Evolutionary conservation across 2,329 filamentous ascomycete species (phyloP), one percentile per base, ranked within the genome.

Genomic region (Cercospora brassicicola): DNA sequence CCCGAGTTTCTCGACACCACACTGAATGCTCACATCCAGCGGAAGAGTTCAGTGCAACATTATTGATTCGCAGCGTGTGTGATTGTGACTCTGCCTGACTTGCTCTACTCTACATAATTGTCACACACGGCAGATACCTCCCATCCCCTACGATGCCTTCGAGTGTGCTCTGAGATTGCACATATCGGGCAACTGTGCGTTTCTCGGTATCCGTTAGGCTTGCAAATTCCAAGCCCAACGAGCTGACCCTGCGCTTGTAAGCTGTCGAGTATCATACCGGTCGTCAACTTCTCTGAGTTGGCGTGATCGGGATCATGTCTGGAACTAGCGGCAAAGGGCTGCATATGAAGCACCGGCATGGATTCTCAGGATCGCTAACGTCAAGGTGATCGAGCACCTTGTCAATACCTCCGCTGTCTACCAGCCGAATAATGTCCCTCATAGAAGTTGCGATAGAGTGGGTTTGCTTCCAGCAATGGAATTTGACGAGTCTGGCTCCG

Each of bases 1-100:
- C 61, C 60, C 45, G 36, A 53, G 28, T 56, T 64, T 56, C 45
- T 36, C 28, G n/a, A 56, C 61, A 15, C 42, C 61, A 64, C 23
- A n/a, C n/a, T n/a, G n/a, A n/a, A n/a, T n/a, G n/a, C n/a, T n/a
- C n/a, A n/a, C n/a, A n/a, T n/a, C n/a, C n/a, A n/a, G n/a, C n/a
- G n/a, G n/a, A n/a, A n/a, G n/a, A n/a, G n/a, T n/a, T 11, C 56
- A 13, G 15, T 23, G n/a, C 28, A 18, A 11, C 13, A n/a, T 13
- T n/a, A 53, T n/a, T 33, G 28, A 2, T 53, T 23, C 20, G 8
- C 23, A 13, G 1, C 45, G 15, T n/a, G 36, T n/a, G 13, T 2
- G 2, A 42, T 23, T 13, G 9, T 20, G 45, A 23, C 9, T 48
- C 45, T 23, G 20, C 45, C 45, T 23, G 45, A 10, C 8, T 48